Evolutionary conservation across 768 basidiomycete species (phyloP).

Genomic region (Mycena sanguinolenta): DNA sequence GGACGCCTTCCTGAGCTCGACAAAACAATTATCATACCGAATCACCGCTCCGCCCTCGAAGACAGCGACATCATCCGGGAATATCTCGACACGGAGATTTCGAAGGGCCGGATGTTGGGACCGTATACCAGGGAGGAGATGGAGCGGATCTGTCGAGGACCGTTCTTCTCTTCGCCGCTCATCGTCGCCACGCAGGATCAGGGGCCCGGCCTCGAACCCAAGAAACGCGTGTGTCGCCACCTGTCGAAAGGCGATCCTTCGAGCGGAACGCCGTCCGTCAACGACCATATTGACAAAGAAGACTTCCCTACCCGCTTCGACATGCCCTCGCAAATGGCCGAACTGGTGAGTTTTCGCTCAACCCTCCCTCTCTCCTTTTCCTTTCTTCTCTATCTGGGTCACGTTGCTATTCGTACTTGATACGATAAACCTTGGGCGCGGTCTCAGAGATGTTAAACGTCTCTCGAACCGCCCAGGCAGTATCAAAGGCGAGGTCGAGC

Average conservation of each 20-base stretch:
- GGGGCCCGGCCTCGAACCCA: conserved; percentile 27
- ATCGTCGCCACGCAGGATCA: conserved; percentile 32
- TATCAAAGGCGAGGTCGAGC: too few species aligned
- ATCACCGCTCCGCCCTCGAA: conserved; percentile 25
- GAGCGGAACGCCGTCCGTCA: conserved; percentile 27
- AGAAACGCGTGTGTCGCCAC: conserved; percentile 38
- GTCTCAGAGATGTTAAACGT: too few species aligned
- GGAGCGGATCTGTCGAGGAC: conserved; percentile 40
- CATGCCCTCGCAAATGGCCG: conserved; percentile 28
- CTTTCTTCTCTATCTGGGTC: too few species aligned
- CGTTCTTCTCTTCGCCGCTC: conserved; percentile 43
- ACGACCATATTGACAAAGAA: conserved; percentile 33
- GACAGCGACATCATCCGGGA: conserved; percentile 19
- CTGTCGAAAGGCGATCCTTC: conserved; percentile 33
- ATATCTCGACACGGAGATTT: conserved; percentile 31
- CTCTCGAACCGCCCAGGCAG: too few species aligned
- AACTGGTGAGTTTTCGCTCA: conserved; percentile 27
- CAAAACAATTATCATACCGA: conserved; percentile 15
- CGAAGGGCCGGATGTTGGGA: conserved; percentile 21
- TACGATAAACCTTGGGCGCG: too few species aligned
- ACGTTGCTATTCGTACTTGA: too few species aligned
- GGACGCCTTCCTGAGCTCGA: neutral
- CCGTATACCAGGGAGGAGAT: conserved; percentile 30
- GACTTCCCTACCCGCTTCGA: conserved; percentile 35
- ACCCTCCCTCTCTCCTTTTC: too few species aligned